Percentiles rank a stretch among this genome's conserved stretches.
These are phyloP conservation scores for Pseudoturritis turrita DNA, from an alignment of 345 rosid species.

Conservation along the genomic window DNA sequence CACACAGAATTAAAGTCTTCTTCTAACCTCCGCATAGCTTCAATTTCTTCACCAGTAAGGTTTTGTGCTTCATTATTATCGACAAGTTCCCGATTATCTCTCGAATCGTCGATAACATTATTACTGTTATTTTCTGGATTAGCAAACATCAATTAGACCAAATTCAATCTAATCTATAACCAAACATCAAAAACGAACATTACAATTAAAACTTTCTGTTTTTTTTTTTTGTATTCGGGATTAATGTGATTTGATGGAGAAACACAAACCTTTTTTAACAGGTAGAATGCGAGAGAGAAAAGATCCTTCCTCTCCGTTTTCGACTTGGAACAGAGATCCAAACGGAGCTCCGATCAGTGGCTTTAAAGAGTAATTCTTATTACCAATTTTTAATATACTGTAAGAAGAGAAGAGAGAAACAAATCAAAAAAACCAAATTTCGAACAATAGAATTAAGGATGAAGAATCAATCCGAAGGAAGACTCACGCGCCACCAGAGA, in stretches of 20 bases:
- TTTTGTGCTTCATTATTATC: conserved; percentile 85
- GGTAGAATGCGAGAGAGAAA: conserved; percentile 49
- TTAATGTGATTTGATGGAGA: not conserved
- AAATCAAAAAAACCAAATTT: not conserved
- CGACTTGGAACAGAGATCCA: conserved; percentile 78
- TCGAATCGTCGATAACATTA: conserved; percentile 46
- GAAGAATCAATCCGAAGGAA: not conserved
- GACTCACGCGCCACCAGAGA: conserved; percentile 73
- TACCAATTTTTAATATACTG: conserved; percentile 75
- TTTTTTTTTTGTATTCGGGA: not conserved
- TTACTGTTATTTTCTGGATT: conserved; percentile 31
- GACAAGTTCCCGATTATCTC: conserved; percentile 67
- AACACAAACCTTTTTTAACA: conserved; percentile 44
- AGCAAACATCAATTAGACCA: conserved; percentile 15
- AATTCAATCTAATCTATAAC: not conserved
- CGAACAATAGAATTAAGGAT: not conserved
- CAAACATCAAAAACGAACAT: not conserved
- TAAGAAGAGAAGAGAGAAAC: not conserved
- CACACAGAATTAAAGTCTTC: not conserved
- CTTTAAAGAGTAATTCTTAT: conserved; percentile 51
- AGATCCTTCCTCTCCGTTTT: conserved; percentile 56
- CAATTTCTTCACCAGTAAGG: conserved; percentile 77
- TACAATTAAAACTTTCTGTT: too few species aligned
- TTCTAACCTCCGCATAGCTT: conserved; percentile 65
- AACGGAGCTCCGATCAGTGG: conserved; percentile 85